These are phyloP conservation scores for Rhodotorula sp. DNA, from an alignment of 1,284 basidiomycete species.

Conservation along the genomic window DNA sequence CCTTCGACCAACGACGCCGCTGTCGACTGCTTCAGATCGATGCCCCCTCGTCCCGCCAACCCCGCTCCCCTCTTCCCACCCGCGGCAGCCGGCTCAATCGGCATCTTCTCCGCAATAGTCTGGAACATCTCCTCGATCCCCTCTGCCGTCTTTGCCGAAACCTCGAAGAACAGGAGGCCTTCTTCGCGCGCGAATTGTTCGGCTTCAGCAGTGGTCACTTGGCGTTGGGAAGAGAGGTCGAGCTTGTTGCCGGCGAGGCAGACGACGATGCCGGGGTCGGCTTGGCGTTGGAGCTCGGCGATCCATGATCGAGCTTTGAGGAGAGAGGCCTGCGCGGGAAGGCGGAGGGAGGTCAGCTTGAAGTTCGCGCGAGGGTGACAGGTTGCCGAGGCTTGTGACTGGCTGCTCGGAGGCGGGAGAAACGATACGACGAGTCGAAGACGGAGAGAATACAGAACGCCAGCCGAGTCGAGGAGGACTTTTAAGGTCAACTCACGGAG, in stretches of 20 bases:
- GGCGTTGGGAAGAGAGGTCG: constrained; percentile 58
- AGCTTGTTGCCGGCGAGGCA: constrained; percentile 90
- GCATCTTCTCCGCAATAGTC: constrained; percentile 95
- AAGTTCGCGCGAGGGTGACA: neutral
- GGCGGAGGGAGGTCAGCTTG: neutral
- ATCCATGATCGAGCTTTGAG: constrained; percentile 99
- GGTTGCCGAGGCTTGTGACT: neutral
- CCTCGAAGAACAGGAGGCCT: constrained; percentile 92
- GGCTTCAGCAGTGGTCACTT: constrained; percentile 89
- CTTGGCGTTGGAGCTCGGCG: constrained; percentile 96
- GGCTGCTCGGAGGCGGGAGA: too few relatives aligned
- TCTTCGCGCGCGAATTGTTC: constrained; percentile 92
- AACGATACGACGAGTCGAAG: too few relatives aligned
- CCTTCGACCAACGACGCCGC: constrained; percentile 62
- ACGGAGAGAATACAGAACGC: too few relatives aligned
- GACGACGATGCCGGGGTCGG: constrained; percentile 98
- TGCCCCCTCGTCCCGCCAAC: constrained; percentile 22
- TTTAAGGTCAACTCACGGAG: constrained; percentile 54
- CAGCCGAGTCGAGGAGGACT: too few relatives aligned
- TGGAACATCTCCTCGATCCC: constrained; percentile 96
- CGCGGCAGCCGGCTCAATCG: constrained; percentile 79
- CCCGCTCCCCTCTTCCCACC: constrained; percentile 5
- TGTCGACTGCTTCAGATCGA: constrained; percentile 44
- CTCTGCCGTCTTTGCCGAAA: constrained; percentile 94
- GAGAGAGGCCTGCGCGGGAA: constrained; percentile 63